Evolutionary conservation across 1,284 basidiomycete species (phyloP).

Genomic region (Apiotrichum sp.): DNA sequence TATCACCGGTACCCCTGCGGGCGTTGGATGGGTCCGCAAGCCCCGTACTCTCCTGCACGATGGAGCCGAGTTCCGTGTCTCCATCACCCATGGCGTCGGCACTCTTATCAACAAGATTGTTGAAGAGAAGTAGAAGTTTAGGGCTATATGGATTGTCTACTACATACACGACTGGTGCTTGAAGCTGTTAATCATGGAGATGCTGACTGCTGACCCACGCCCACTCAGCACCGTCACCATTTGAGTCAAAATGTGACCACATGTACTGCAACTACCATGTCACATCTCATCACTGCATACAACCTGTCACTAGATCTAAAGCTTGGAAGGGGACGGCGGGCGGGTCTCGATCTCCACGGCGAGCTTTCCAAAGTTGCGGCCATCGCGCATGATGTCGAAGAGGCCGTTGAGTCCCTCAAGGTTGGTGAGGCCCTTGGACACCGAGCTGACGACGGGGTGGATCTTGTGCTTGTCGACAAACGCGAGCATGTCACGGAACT

Average conservation of each 20-base stretch:
- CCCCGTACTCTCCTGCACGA: slow-evolving; percentile 38
- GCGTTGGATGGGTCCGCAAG: slow-evolving; percentile 42
- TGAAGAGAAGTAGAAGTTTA: slow-evolving; percentile 34
- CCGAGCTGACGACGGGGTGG: slow-evolving; percentile 6
- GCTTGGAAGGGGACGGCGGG: slow-evolving; percentile 6
- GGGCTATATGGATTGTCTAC: not conserved
- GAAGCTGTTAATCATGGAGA: no score
- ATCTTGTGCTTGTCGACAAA: slow-evolving; percentile 15
- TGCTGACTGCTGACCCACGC: no score
- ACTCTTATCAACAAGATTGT: slow-evolving; percentile 48
- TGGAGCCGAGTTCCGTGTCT: slow-evolving; percentile 47
- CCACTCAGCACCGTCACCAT: no score
- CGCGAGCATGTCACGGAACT: slow-evolving; percentile 15
- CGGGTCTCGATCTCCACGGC: slow-evolving; percentile 13
- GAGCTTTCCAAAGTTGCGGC: slow-evolving; percentile 18
- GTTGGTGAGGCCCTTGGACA: slow-evolving; percentile 10
- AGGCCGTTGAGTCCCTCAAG: slow-evolving; percentile 8
- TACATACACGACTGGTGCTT: no score
- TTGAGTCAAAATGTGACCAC: no score
- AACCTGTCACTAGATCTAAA: not conserved
- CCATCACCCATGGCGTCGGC: slow-evolving; percentile 46
- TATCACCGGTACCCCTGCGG: slow-evolving; percentile 55
- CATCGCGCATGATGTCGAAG: slow-evolving; percentile 12
- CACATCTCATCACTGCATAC: no score
- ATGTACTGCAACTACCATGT: no score